Evolutionary conservation across 140 eudicot genomes (phyloP).

Genomic region (Erigeron philadelphicus): DNA sequence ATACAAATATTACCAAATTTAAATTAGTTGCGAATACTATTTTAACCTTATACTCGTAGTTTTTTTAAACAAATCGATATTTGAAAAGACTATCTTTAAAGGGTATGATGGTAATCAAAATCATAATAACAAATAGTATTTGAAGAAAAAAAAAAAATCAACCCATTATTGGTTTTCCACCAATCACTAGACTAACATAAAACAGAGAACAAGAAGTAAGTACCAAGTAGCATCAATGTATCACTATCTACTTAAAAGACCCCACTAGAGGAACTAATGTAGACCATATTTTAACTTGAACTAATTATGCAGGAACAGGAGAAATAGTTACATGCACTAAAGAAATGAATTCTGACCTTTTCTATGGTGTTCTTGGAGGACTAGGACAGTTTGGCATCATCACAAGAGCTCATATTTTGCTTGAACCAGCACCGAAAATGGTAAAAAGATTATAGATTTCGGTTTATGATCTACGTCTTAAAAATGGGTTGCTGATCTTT

Average conservation of each 20-base stretch:
- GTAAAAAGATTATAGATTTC: conserved; percentile 31
- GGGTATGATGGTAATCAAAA: conserved; percentile 25
- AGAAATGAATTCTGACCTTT: conserved; percentile 67
- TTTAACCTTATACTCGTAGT: background rate
- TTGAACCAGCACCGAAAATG: conserved; percentile 73
- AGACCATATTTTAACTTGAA: background rate
- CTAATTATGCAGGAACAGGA: conserved; percentile 84
- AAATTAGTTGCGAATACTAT: too few relatives aligned
- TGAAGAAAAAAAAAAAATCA: background rate
- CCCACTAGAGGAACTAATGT: conserved; percentile 16
- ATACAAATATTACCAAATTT: too few relatives aligned
- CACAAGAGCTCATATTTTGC: conserved; percentile 66
- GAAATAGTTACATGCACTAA: conserved; percentile 64
- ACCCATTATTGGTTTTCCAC: too few relatives aligned
- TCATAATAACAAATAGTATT: background rate
- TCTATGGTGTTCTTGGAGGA: conserved; percentile 91
- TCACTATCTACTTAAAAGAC: background rate
- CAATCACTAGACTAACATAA: too few relatives aligned
- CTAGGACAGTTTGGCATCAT: conserved; percentile 94
- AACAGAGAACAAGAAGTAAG: too few relatives aligned
- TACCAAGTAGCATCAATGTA: too few relatives aligned
- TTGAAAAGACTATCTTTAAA: conserved; percentile 18
- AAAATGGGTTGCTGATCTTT: conserved; percentile 18
- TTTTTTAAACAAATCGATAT: conserved; percentile 26
- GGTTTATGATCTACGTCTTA: background rate